Conservation (phyloP, 495 filamentous ascomycete species). For the Sordaria brevicollis region DNA sequence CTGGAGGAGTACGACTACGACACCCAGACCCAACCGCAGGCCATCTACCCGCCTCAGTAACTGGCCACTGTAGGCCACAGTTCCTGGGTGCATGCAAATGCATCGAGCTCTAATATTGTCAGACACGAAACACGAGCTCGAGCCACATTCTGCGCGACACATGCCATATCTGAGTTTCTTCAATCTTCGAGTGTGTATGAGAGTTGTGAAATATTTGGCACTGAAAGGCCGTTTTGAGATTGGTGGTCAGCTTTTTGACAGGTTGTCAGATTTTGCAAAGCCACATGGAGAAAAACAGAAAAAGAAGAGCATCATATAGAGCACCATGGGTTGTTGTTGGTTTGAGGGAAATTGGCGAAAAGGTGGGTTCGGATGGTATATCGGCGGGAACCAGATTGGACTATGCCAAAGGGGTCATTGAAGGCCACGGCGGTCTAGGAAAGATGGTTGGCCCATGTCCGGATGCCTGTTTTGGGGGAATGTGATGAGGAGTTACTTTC, state of each 20-base stretch:
- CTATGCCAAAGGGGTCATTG: slow-evolving; percentile 19
- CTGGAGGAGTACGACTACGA: slow-evolving; percentile 50
- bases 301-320: slow-evolving; percentile 5
- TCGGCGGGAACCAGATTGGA: slow-evolving; percentile 15
- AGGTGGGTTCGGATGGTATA: slow-evolving; percentile 6
- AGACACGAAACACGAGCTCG: neutral
- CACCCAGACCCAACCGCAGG: slow-evolving; percentile 20
- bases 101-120: neutral
- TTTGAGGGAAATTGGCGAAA: slow-evolving; percentile 1
- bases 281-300: slow-evolving; percentile 2
- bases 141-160: neutral
- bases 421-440: slow-evolving; percentile 23
- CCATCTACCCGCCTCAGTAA: slow-evolving; percentile 18
- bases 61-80: neutral
- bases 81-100: neutral
- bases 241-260: neutral
- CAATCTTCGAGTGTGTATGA: neutral
- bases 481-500: neutral
- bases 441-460: slow-evolving; percentile 19
- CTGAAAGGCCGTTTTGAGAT: neutral
- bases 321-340: neutral
- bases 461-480: slow-evolving; percentile 15
- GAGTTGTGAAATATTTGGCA: neutral
- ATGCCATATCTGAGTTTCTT: neutral
- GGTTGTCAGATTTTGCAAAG: neutral